Evolutionary conservation across 331 rosid species (phyloP), one percentile per base, ranked within the genome.

Genomic region (Spiraea crenata): DNA sequence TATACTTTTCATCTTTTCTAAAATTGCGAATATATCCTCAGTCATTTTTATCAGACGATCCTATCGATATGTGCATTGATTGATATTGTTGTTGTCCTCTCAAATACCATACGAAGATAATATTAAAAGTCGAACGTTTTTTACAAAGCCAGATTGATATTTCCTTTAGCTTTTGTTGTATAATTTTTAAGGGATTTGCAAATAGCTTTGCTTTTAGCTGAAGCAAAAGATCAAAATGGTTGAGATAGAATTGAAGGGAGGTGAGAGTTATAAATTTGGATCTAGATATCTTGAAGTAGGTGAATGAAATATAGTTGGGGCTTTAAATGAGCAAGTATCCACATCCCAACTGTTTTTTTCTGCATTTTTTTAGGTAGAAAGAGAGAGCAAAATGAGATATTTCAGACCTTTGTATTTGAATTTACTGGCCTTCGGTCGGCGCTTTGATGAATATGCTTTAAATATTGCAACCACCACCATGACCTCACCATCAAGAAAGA

Each of bases 381-480:
- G 5, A 11, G 45, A 64, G 44, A 31, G 8, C 14, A 13, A 19
- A n/a, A 45, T 16, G 12, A 45, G 44, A 15, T 25, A 25, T 25
- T 2, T 25, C 31, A 25, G 31, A 25, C 31, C 31, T 48, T 7
- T 44, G 31, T 10, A 38, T 67, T 49, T 37, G 9, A 6, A 19
- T 50, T 34, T 47, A 67, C 7, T 3, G 10, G 0, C 2, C 5
- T 38, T 13, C 4, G 67, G 7, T 14, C 57, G 76, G 73, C 20
- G 56, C 7, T 63, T 49, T 61, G 20, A 19, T 35, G 62, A 8
- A 1, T 14, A 57, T 64, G n/a, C 65, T 45, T 83, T 73, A 37
- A 80, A 54, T 70, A 42, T 74, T 69, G 40, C 76, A 80, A 37
- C 84, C 1, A 69, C 78, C 74, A 0, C 7, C 6, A 0, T 35